Evolutionary conservation across 2,329 filamentous ascomycete species (phyloP), one percentile per base, ranked within the genome.

Genomic region (Penicillium paneum): DNA sequence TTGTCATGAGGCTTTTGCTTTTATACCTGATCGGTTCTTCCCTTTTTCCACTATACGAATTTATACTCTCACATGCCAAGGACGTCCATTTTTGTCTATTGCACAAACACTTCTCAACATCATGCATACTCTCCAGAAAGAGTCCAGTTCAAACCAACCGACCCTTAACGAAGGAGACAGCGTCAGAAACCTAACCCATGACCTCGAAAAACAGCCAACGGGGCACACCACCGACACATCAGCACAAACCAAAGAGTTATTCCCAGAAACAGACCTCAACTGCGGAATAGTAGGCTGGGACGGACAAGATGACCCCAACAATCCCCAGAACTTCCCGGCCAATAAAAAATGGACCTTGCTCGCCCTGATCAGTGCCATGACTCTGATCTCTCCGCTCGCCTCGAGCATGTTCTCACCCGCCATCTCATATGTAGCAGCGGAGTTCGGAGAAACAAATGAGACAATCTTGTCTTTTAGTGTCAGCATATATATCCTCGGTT

Each of bases 251-350:
- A 26, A 12, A 39, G 35, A 38, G 15, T 11, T 49, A 36, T 55
- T 71, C n/a, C 82, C 81, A 0, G 59, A 78, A 28, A 78, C 76
- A 17, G 76, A 85, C 59, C 77, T 86, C 19, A 74, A 74, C 49
- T 71, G 69, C 1, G 79, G 79, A n/a, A 64, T 85, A 54, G 79
- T 86, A 17, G 83, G 82, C 34, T 86, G 83, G 83, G 82, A 86
- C 3, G 68, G 75, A 35, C 80, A 82, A 63, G 76, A 81, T 50
- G 83, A 86, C 64, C 82, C 81, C 0, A 70, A 73, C 3, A 82
- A 83, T 70, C 83, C 83, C 2, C 75, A 83, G 61, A 86, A 86
- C 67, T 85, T 70, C 45, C 10, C 60, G 3, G 1, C 48, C 0
- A 31, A 31, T 8, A 59, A 61, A 17, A 70, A 71, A 57, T 70